phyloP scores from a whole-genome alignment of 2,329 filamentous ascomycete species.

The Trichoderma guizhouense region DNA sequence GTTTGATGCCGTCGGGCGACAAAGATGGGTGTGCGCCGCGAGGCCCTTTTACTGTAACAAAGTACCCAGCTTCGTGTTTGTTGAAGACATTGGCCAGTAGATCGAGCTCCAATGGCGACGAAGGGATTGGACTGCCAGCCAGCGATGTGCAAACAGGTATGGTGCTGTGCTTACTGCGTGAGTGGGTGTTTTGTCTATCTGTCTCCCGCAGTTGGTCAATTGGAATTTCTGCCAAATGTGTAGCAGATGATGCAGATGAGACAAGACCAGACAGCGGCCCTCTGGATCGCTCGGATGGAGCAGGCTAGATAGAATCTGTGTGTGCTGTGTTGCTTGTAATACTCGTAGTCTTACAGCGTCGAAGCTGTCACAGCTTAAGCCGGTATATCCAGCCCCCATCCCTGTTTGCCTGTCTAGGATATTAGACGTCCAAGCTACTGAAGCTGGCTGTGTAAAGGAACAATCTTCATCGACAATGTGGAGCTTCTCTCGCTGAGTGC shows the following conservation, averaged over 20 bases:
- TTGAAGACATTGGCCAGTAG: neutral
- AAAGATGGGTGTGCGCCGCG: neutral
- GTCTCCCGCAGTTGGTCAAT: neutral
- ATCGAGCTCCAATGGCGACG: neutral
- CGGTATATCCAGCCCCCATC: neutral
- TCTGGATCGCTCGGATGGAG: neutral
- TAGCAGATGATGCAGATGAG: neutral
- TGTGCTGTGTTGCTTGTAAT: neutral
- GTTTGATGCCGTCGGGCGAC: conserved; percentile 14
- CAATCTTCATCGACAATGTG: neutral
- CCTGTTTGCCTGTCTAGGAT: neutral
- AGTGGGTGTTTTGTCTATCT: neutral
- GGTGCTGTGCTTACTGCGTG: neutral
- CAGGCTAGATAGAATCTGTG: neutral
- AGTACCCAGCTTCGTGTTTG: neutral
- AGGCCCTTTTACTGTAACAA: neutral
- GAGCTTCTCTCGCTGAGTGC: neutral
- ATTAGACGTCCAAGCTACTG: neutral
- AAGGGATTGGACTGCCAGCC: neutral
- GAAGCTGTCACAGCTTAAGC: neutral
- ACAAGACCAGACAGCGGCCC: neutral
- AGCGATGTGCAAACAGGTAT: neutral
- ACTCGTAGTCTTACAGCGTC: neutral
- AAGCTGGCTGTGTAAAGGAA: neutral
- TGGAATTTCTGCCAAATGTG: neutral